phyloP scores from a whole-genome alignment of 805 yeast species.

The Kazachstania bromeliacearum region DNA sequence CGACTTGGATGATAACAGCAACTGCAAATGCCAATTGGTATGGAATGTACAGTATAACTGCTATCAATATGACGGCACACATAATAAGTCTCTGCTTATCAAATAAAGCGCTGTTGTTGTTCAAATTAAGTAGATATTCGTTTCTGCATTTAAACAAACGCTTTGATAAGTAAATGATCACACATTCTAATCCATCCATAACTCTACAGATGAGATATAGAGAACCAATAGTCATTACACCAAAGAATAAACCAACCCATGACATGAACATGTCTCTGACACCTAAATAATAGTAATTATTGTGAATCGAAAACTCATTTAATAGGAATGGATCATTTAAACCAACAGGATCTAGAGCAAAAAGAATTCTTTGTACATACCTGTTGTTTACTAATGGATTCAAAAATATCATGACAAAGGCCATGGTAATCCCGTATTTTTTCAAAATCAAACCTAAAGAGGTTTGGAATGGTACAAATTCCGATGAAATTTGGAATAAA shows the following conservation, averaged over 20 bases:
- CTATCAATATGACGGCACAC: constrained; percentile 31
- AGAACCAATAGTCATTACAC: constrained; percentile 19
- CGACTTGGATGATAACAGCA: constrained; percentile 47
- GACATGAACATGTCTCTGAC: constrained; percentile 46
- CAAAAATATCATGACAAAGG: constrained; percentile 29
- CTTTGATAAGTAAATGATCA: not conserved
- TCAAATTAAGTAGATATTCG: not conserved
- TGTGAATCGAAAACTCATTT: constrained; percentile 28
- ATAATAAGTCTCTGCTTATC: constrained; percentile 28
- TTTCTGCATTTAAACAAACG: not conserved
- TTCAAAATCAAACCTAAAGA: constrained; percentile 35
- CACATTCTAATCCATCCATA: constrained; percentile 1
- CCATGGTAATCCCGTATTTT: constrained; percentile 21
- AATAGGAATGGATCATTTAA: constrained; percentile 38
- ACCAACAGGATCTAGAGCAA: constrained; percentile 45
- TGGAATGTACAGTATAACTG: constrained; percentile 60
- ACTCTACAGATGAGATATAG: constrained; percentile 5
- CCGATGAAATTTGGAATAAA: constrained; percentile 31
- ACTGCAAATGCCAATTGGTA: constrained; percentile 70
- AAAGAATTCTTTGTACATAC: constrained; percentile 32
- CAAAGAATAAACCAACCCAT: constrained; percentile 51
- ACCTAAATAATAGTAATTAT: constrained; percentile 61
- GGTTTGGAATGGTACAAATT: constrained; percentile 37
- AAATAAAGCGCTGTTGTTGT: constrained; percentile 1
- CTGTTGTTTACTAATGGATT: constrained; percentile 29